Percentiles rank a stretch among this genome's conserved stretches.
phyloP scores from a whole-genome alignment of 192 early-diverging fungal species.

The Backusella tuberculispora region DNA sequence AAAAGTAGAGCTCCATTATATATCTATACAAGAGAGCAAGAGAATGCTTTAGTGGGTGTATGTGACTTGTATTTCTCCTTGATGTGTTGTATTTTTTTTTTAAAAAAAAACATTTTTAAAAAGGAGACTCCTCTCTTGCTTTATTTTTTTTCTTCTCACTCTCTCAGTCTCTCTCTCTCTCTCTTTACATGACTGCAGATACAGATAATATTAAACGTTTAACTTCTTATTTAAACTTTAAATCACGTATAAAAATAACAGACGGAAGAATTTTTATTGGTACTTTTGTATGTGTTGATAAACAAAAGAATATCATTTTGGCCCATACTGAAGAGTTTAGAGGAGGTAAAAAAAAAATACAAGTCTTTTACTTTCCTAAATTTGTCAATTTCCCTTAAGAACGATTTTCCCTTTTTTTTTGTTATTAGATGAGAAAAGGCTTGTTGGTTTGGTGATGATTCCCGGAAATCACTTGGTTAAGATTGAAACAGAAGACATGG shows the following conservation, averaged over 20 bases:
- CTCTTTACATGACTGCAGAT: conserved; percentile 29
- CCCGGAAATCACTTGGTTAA: conserved; percentile 73
- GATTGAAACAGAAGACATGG: conserved; percentile 58
- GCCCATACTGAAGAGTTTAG: conserved; percentile 67
- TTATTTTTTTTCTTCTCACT: neutral
- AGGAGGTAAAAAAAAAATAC: conserved; percentile 42
- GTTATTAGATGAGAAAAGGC: conserved; percentile 52
- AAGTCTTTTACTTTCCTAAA: neutral
- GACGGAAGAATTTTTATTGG: conserved; percentile 74
- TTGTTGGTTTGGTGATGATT: conserved; percentile 79
- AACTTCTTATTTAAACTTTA: conserved; percentile 55
- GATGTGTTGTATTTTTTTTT: neutral
- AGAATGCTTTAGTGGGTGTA: neutral
- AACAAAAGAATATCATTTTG: conserved; percentile 75
- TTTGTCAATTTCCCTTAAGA: conserved; percentile 21
- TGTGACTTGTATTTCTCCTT: neutral
- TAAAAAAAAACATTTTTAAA: neutral
- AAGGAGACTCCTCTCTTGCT: neutral
- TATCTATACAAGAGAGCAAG: no score
- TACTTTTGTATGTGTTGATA: conserved; percentile 75
- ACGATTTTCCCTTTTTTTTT: conserved; percentile 1
- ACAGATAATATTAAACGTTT: conserved; percentile 50
- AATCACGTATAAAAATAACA: conserved; percentile 57
- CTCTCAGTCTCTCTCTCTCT: neutral
- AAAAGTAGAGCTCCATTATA: neutral